Base-by-base conservation (phyloP, 345 rosid species). In the Microthlaspi erraticum region DNA sequence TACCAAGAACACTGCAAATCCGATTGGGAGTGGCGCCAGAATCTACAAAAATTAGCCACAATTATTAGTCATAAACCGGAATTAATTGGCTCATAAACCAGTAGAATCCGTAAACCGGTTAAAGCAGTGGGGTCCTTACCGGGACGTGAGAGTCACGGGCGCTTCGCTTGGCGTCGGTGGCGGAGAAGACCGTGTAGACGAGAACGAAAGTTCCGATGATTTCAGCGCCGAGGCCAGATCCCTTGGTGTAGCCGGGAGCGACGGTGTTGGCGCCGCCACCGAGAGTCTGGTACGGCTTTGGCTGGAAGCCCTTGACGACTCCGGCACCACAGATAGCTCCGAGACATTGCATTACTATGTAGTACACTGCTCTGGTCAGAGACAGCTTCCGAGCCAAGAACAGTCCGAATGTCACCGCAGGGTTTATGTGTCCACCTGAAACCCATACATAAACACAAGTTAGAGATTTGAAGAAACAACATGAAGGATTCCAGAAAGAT, bases 101-200 rank as follows among this genome's bases (percentile, higher is more conserved):
- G 4, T 48, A 10, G 3, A 45, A 16, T 7, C 10, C 16, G 8
- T 17, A 31, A 48, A 46, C 5, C 18, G 5, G 16, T n/a, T n/a
- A 26, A 36, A 26, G 4, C 9, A 7, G 10, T 1, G 16, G 19
- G 42, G 11, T 13, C 0, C 67, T 10, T 76, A 75, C 78, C 18
- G 84, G 84, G 34, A 81, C 84, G 72, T 83, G 86, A 0, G 86
- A 83, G 74, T 83, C 86, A 65, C 86, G 77, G 39, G 83, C 86
- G 75, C 70, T 83, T 39, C 86, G 52, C 79, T 83, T 80, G 17
- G 86, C 83, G 63, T 83, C 86, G 6, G 86, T 81, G 56, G 83
- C 80, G 42, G 83, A 79, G 78, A 76, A 79, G 29, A 79, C 79
- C 2, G 83, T 79, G 83, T 79, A 79, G 51, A 79, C 83, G 2